Conservation (phyloP, 495 filamentous ascomycete genomes). For the Podospora didyma region DNA sequence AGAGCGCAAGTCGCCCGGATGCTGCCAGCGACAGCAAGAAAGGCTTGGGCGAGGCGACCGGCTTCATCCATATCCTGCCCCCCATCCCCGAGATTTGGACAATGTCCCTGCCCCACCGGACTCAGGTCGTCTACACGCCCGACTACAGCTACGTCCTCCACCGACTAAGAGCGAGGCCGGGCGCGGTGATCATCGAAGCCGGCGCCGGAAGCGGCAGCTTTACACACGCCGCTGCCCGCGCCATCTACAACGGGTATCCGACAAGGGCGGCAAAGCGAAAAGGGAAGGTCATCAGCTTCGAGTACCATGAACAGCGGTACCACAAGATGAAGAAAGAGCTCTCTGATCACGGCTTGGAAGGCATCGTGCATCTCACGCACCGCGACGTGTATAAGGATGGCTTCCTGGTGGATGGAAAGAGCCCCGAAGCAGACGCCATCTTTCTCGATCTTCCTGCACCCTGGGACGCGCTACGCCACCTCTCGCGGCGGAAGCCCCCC, state of each 20-base stretch:
- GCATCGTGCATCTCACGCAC: slow-evolving; percentile 75
- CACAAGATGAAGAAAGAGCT: slow-evolving; percentile 72
- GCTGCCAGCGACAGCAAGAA: slow-evolving; percentile 30
- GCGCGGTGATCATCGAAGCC: slow-evolving; percentile 80
- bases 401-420: slow-evolving; percentile 58
- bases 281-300: slow-evolving; percentile 88
- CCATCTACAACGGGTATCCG: slow-evolving; percentile 81
- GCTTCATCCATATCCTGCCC: slow-evolving; percentile 85
- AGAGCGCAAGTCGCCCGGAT: slow-evolving; percentile 17
- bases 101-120: slow-evolving; percentile 80
- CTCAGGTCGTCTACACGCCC: slow-evolving; percentile 96
- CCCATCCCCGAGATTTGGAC: slow-evolving; percentile 97
- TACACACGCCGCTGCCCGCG: slow-evolving; percentile 83
- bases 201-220: slow-evolving; percentile 94
- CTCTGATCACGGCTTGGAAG: slow-evolving; percentile 63
- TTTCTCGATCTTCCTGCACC: slow-evolving; percentile 94
- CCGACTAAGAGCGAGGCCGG: slow-evolving; percentile 75
- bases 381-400: slow-evolving; percentile 89
- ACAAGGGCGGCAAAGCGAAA: slow-evolving; percentile 31
- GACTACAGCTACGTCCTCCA: slow-evolving; percentile 96
- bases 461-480: slow-evolving; percentile 82
- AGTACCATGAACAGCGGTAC: slow-evolving; percentile 80
- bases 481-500: slow-evolving; percentile 59
- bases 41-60: slow-evolving; percentile 62
- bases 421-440: slow-evolving; percentile 70